phyloP scores from a whole-genome alignment of 2,329 filamentous ascomycete genomes.

The Arthrobotrys musiformis region DNA sequence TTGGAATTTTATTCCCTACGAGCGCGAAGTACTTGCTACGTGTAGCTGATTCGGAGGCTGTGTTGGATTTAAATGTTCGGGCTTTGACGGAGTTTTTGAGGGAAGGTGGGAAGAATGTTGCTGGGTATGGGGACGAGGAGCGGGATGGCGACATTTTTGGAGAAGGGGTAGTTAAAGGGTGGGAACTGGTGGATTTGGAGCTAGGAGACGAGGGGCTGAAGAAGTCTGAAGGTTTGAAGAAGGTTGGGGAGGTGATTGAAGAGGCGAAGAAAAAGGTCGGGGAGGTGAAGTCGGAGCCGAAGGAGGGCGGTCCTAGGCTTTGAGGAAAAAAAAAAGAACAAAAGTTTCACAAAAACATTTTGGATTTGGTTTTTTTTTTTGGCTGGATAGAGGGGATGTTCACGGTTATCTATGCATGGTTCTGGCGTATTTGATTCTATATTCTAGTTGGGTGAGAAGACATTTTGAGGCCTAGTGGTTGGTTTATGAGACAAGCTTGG shows the following conservation, averaged over 20 bases:
- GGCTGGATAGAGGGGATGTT: neutral
- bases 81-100: conserved; percentile 67
- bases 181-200: conserved; percentile 61
- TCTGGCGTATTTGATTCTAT: neutral
- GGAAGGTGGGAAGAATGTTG: conserved; percentile 27
- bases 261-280: neutral
- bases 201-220: conserved; percentile 59
- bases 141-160: conserved; percentile 66
- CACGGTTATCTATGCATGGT: no score
- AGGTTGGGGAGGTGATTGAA: neutral
- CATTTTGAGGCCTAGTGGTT: neutral
- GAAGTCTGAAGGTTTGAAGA: neutral
- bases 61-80: conserved; percentile 70
- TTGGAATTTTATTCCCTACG: conserved; percentile 83
- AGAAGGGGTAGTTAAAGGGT: conserved; percentile 63
- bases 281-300: conserved; percentile 57
- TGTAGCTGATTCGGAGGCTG: conserved; percentile 70
- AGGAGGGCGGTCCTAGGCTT: conserved; percentile 59
- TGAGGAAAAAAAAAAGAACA: no score
- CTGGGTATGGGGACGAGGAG: conserved; percentile 62
- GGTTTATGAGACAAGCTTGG: no score
- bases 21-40: conserved; percentile 71
- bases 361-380: neutral
- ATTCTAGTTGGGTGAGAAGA: neutral
- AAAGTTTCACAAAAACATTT: no score